Evolutionary conservation across 176 grass and related monocot genomes (phyloP), one percentile per base, ranked within the genome.

Genomic region (Calamus simplicifolius): DNA sequence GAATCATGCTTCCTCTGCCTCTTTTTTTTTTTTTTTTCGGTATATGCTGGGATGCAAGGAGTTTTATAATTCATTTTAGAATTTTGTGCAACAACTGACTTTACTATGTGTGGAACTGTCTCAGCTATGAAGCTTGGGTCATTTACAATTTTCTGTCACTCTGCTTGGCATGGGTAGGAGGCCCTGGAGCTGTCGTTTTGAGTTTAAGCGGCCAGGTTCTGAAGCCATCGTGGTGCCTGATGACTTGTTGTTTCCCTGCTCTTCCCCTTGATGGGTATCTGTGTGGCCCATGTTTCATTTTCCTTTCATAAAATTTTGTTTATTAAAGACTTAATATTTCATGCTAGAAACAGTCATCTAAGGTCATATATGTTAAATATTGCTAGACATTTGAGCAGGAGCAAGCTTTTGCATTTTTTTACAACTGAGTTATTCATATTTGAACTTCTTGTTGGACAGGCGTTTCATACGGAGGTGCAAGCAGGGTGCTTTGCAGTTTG

Each of bases 381-480:
- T 58, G 19, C 19, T 49, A 19, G 18, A 60, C 43, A 19, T 17
- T 51, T 29, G 16, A 26, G 10, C n/a, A 56, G 18, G 49, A 59
- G 14, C n/a, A 29, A 60, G 27, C 29, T 6, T 21, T 8, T 17
- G 8, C 6, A 3, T 70, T 30, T 3, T 5, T 27, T 51, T n/a
- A 17, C 21, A 21, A 29, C 12, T 43, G 35, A 12, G 35, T 43
- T 43, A 12, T 43, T 3, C 35, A 43, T 43, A 13, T 43, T 43
- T 43, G 35, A 43, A 12, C 35, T 43, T 43, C 35, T 43, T 54
- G 4, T 56, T 23, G 64, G 79, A 81, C 81, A 98, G 93, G 72
- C 87, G 87, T 38, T 98, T 98, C 63, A 92, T 98, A 77, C 74
- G 87, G 58, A 91, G 87, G 76, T 98, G 93, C 73, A 98, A 92